Conservation (phyloP, 129 eudicot species). For the Scalesia atractyloides region DNA sequence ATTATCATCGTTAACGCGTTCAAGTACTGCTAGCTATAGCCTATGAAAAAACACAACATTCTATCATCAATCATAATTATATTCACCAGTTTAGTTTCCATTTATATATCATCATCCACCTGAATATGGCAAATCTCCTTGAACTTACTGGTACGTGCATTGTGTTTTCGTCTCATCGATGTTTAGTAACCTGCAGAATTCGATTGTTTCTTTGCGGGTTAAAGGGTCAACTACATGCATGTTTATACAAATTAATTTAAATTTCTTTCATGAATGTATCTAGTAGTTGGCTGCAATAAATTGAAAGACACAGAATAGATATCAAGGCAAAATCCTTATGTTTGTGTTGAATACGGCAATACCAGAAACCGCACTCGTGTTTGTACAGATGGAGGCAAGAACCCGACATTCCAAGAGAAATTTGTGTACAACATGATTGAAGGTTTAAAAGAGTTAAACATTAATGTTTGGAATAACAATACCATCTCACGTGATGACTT, state of each 20-base stretch:
- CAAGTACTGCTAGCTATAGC: too few relatives aligned
- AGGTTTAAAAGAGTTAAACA: constrained; percentile 72
- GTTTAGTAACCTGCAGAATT: too few relatives aligned
- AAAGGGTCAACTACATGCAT: neutral
- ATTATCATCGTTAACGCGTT: too few relatives aligned
- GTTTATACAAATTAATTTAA: neutral
- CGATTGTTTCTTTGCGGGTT: too few relatives aligned
- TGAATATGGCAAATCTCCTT: constrained; percentile 58
- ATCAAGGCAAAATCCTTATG: constrained; percentile 94
- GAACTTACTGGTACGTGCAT: constrained; percentile 68
- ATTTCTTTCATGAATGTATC: neutral
- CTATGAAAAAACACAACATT: too few relatives aligned
- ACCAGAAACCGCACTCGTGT: constrained; percentile 54
- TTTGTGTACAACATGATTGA: constrained; percentile 62
- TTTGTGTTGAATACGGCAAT: constrained; percentile 76
- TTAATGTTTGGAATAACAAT: constrained; percentile 88
- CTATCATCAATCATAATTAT: too few relatives aligned
- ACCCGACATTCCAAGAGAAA: constrained; percentile 85
- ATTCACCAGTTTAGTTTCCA: too few relatives aligned
- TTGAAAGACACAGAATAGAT: constrained; percentile 94
- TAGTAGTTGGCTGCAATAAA: constrained; percentile 71
- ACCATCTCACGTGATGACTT: constrained; percentile 66
- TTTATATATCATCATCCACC: constrained; percentile 9
- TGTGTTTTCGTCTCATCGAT: neutral
- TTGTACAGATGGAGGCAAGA: constrained; percentile 75